Evolutionary conservation across 768 basidiomycete genomes (phyloP), one percentile per base, ranked within the genome.

Genomic region (Rubroboletus pulcherrimus): DNA sequence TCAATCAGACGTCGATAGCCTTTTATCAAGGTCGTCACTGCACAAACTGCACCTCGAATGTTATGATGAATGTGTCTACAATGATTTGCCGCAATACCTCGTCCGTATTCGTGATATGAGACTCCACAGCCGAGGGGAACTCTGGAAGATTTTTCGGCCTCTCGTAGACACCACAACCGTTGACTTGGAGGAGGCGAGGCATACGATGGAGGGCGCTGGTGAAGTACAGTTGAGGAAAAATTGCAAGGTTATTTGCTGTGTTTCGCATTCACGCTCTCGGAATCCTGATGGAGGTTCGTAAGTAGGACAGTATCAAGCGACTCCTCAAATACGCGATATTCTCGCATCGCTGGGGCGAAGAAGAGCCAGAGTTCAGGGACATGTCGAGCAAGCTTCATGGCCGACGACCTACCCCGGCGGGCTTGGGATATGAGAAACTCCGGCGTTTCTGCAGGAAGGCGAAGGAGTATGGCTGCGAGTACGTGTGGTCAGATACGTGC

Each of bases 401-500:
- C 6, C 26, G 0, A 33, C 49, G 52, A 44, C 39, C 33, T 15
- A 15, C 39, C 0, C 53, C 49, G 1, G 3, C 12, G 11, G 40
- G 62, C 10, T 12, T 21, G 4, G 62, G 62, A 45, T 60, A 46
- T 12, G 33, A 53, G 5, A 64, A 61, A 15, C 59, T 64, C 26
- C 7, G 11, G 17, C 42, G 24, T 10, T 64, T 61, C 40, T 64
- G 63, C 51, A 24, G 45, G 14, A 61, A 57, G 50, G 63, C 62
- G 1, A 40, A 38, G 9, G 59, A 47, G 21, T 53, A 60, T 8
- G 58, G 55, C 2, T 60, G 57, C 49, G 49, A 58, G 29, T 64
- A 56, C 31, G 66, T 56, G 6, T 68, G 66, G 66, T 46, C 58
- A 5, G 66, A 65, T 9, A 66, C 66, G 5, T 66, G 61, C 12